phyloP scores from a whole-genome alignment of 192 early-diverging fungal species.

The Glomus cerebriforme region DNA sequence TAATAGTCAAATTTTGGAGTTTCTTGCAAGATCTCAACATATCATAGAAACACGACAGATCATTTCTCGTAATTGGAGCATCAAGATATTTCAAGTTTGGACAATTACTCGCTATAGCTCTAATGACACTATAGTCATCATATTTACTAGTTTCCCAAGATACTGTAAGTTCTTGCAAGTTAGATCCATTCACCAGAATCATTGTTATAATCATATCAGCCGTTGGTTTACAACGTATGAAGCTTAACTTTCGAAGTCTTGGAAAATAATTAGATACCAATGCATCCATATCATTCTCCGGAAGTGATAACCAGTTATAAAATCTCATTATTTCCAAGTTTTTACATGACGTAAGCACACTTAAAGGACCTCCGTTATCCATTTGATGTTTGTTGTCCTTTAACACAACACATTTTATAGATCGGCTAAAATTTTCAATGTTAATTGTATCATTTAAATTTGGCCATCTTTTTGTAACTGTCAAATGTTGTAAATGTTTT shows the following conservation, averaged over 20 bases:
- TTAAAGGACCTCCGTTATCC: constrained; percentile 3
- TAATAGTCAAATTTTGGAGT: neutral
- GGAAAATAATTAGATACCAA: neutral
- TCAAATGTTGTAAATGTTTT: neutral
- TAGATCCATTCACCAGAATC: neutral
- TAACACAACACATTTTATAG: neutral
- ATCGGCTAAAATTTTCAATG: neutral
- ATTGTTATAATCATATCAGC: neutral
- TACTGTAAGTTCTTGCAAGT: neutral
- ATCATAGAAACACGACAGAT: too few species aligned
- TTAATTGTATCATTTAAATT: neutral
- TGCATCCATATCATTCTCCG: neutral
- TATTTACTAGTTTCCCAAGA: neutral
- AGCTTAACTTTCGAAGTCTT: neutral
- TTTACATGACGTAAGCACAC: neutral
- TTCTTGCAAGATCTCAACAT: neutral
- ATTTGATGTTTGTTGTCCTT: neutral
- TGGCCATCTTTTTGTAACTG: constrained; percentile 2
- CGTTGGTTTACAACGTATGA: neutral
- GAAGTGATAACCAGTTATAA: neutral
- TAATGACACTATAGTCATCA: neutral
- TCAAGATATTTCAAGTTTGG: constrained; percentile 1
- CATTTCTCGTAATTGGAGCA: neutral
- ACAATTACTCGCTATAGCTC: neutral
- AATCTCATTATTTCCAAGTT: constrained; percentile 1